Evolutionary conservation across 2,329 filamentous ascomycete species (phyloP).

Genomic region (Fusarium sp.): DNA sequence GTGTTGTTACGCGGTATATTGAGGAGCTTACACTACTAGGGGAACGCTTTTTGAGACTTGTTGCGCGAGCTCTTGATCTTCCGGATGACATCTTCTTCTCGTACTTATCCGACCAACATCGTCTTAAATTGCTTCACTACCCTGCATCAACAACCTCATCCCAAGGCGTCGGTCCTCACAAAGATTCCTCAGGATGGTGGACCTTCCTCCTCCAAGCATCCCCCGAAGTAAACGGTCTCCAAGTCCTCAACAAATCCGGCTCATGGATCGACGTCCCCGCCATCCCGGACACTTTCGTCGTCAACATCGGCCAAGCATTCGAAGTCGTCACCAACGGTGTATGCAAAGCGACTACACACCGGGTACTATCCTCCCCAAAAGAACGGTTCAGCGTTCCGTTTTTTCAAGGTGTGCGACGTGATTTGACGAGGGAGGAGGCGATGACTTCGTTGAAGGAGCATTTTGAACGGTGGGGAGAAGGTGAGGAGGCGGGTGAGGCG

Average conservation of each 20-base stretch:
- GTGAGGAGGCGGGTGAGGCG: constrained; percentile 48
- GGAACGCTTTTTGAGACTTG: constrained; percentile 63
- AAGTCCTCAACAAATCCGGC: constrained; percentile 59
- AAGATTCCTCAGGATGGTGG: constrained; percentile 71
- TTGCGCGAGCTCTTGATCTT: constrained; percentile 63
- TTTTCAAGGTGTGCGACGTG: constrained; percentile 59
- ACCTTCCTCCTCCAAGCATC: constrained; percentile 71
- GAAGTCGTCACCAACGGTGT: constrained; percentile 64
- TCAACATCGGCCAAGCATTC: constrained; percentile 67
- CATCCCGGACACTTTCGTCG: constrained; percentile 60
- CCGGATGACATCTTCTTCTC: constrained; percentile 58
- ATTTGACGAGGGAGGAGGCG: constrained; percentile 56
- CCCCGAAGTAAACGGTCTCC: constrained; percentile 57
- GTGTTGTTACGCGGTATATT: constrained; percentile 59
- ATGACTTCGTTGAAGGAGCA: constrained; percentile 50
- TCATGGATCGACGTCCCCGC: constrained; percentile 61
- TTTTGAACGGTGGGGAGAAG: constrained; percentile 43
- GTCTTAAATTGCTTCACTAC: constrained; percentile 67
- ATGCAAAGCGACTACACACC: constrained; percentile 62
- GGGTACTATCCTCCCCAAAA: constrained; percentile 48
- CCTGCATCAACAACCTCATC: constrained; percentile 43
- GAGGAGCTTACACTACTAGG: constrained; percentile 59
- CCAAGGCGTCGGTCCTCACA: constrained; percentile 70
- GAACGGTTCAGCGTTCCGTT: constrained; percentile 57
- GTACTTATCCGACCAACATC: constrained; percentile 65